Evolutionary conservation across 495 filamentous ascomycete genomes (phyloP).

Genomic region (Xylaria scruposa): DNA sequence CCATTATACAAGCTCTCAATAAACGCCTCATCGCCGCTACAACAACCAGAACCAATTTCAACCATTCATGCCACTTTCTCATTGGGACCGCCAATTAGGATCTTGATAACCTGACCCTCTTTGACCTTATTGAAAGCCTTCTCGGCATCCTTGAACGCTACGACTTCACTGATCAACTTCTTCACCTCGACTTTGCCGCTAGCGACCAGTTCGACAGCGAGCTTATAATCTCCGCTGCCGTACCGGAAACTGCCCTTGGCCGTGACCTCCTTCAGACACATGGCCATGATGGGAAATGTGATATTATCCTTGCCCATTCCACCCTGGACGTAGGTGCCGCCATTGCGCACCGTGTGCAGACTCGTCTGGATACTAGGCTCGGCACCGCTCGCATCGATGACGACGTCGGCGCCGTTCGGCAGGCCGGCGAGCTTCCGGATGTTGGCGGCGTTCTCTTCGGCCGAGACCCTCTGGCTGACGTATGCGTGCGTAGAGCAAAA

Average conservation of each 20-base stretch:
- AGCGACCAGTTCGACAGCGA: slow-evolving; percentile 74
- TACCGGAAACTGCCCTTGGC: slow-evolving; percentile 86
- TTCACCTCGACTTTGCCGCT: slow-evolving; percentile 71
- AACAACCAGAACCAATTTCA: not conserved
- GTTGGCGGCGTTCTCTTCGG: slow-evolving; percentile 69
- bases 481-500: slow-evolving; percentile 74
- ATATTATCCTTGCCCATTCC: slow-evolving; percentile 83
- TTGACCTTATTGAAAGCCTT: slow-evolving; percentile 80
- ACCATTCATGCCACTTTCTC: slow-evolving; percentile 48
- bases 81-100: slow-evolving; percentile 74
- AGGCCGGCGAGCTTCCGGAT: slow-evolving; percentile 52
- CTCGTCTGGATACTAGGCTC: slow-evolving; percentile 77
- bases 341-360: slow-evolving; percentile 70
- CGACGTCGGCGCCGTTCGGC: slow-evolving; percentile 71
- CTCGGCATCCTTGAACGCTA: slow-evolving; percentile 75
- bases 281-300: slow-evolving; percentile 79
- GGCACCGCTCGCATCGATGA: slow-evolving; percentile 85
- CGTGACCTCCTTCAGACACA: slow-evolving; percentile 82
- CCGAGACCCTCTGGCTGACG: slow-evolving; percentile 60
- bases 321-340: slow-evolving; percentile 85
- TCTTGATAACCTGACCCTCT: slow-evolving; percentile 83
- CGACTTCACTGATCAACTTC: slow-evolving; percentile 70
- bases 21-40: slow-evolving; percentile 10
- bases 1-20: not conserved
- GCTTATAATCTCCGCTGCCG: slow-evolving; percentile 77